Percentiles rank a stretch among this genome's conserved stretches.
Conservation (phyloP, 495 filamentous ascomycete species). For the Cercophora samala region DNA sequence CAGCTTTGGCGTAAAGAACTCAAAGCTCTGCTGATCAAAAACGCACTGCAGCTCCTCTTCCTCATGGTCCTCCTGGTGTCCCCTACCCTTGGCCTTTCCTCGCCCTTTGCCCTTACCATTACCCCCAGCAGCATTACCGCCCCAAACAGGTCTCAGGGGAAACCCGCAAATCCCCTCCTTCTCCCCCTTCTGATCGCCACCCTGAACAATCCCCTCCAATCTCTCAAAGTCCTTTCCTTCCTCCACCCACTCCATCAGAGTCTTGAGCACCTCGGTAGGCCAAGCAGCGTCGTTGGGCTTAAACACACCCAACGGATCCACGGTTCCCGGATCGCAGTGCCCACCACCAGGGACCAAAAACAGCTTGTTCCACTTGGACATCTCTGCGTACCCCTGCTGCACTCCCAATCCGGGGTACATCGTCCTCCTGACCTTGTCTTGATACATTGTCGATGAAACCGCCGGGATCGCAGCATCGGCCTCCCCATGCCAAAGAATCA, state of each 20-base stretch:
- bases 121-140: conserved; percentile 12
- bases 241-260: conserved; percentile 53
- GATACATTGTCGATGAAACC: conserved; percentile 47
- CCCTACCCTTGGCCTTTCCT: neutral
- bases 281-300: neutral
- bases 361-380: conserved; percentile 52
- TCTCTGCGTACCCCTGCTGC: conserved; percentile 35
- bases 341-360: conserved; percentile 52
- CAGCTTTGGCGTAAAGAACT: neutral
- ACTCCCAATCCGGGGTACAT: conserved; percentile 47
- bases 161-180: conserved; percentile 47
- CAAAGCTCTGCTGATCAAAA: conserved; percentile 34
- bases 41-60: conserved; percentile 39
- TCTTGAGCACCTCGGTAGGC: conserved; percentile 43
- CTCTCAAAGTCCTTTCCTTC: conserved; percentile 40
- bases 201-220: conserved; percentile 41
- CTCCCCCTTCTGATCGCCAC: conserved; percentile 34
- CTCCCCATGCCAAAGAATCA: conserved; percentile 54
- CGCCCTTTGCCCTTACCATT: neutral
- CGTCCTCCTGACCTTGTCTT: conserved; percentile 47
- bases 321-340: conserved; percentile 43
- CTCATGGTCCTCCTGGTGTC: neutral
- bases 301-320: conserved; percentile 45
- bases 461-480: conserved; percentile 48
- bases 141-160: conserved; percentile 48